These are phyloP conservation scores for Cryptosporidium meleagridis DNA, from an alignment of 169 alveolate genomes.

Conservation along the genomic window DNA sequence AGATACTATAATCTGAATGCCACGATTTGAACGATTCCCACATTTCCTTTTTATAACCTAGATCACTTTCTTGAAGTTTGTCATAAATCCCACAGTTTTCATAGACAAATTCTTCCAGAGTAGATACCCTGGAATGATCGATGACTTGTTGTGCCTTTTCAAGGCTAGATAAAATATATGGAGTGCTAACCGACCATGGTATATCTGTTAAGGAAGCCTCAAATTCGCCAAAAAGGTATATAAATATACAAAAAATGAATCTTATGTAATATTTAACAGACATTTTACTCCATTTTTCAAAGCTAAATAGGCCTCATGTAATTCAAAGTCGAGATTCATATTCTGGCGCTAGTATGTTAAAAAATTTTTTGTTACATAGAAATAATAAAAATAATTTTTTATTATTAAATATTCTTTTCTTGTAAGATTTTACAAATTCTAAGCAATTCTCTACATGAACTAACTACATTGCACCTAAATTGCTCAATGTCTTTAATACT, in stretches of 20 bases:
- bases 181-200: conserved; percentile 39
- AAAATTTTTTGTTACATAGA: not conserved
- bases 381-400: not conserved
- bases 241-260: not conserved
- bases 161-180: conserved; percentile 31
- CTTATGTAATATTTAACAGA: not conserved
- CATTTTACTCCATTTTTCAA: conserved; percentile 13
- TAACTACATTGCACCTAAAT: conserved; percentile 4
- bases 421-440: conserved; percentile 17
- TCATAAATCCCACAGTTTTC: not conserved
- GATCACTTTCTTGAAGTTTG: not conserved
- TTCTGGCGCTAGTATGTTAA: not conserved
- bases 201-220: conserved; percentile 24
- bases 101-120: conserved; percentile 13
- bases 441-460: conserved; percentile 50
- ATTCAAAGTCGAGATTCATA: not conserved
- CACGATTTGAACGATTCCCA: conserved; percentile 62
- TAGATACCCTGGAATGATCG: conserved; percentile 6
- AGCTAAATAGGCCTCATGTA: not conserved
- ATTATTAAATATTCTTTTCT: conserved; percentile 37
- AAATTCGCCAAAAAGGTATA: not conserved
- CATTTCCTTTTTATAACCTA: conserved; percentile 4
- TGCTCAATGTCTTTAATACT: conserved; percentile 14
- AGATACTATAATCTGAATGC: conserved; percentile 43
- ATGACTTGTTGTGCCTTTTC: conserved; percentile 56